Evolutionary conservation across 2,329 filamentous ascomycete genomes (phyloP), one percentile per base, ranked within the genome.

Genomic region (Nakataea oryzae): DNA sequence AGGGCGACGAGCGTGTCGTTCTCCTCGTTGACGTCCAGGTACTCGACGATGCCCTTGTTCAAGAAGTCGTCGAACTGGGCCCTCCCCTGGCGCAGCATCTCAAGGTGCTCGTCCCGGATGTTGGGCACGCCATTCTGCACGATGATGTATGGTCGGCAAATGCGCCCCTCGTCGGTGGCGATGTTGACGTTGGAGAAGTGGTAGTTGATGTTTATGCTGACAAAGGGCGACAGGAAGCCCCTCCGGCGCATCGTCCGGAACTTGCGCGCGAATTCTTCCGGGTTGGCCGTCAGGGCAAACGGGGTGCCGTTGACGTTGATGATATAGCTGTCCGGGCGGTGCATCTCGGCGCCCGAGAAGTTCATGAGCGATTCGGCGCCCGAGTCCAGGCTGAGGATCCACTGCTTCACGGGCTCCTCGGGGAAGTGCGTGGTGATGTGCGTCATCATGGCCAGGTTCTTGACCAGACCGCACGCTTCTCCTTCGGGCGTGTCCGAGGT

Each of bases 351-450:
- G 41, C 95, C 95, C 59, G 81, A 80, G 65, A 84, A 84, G 67
- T 82, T 81, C 47, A 88, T 87, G 59, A 96, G 85, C 3, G 87
- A 86, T 65, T 89, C 86, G 41, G 96, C 89, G 62, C 93, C 90
- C 3, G 91, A 88, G 57, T 96, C 93, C 29, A 97, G 81, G 62
- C 90, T 87, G 71, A 93, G 95, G 1, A 97, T 87, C 72, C 96
- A 86, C 69, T 91, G 88, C 69, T 87, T 88, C 21, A 99, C 90
- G 1, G 95, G 93, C 24, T 86, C 91, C 72, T 97, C 95, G 62
- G 97, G 92, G 62, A 96, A 91, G 66, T 96, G 91, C 1, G 95
- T 99, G 0, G 95, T 99, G 68, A 99, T 97, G 71, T 99, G 96
- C 60, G 96, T 99, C 95, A 99, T 99, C 63, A 99, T 80, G 11